These are phyloP conservation scores for Exsudoporus frostii DNA, from an alignment of 768 basidiomycete genomes.

Conservation along the genomic window DNA sequence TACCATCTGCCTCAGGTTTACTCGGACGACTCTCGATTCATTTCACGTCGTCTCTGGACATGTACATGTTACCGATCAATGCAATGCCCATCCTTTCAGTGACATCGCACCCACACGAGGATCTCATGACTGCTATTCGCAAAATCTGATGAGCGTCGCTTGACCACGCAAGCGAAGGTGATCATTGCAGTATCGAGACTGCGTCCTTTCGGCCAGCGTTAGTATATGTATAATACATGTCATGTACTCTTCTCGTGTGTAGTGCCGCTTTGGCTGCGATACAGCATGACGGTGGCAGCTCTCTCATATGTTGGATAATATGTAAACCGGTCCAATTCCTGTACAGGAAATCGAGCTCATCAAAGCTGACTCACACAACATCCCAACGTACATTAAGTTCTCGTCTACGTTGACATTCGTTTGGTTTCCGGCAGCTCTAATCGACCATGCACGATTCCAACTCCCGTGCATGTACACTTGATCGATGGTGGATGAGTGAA, in stretches of 20 bases:
- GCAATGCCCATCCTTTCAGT: background rate
- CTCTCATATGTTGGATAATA: too few relatives aligned
- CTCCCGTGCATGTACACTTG: too few relatives aligned
- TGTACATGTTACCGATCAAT: background rate
- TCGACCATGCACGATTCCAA: too few relatives aligned
- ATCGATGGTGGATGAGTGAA: too few relatives aligned
- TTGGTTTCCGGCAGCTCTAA: background rate
- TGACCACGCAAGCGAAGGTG: too few relatives aligned
- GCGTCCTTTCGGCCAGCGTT: background rate
- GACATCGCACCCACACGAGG: background rate
- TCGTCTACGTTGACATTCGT: background rate
- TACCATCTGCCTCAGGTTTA: too few relatives aligned
- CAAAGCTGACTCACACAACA: background rate
- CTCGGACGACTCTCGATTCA: too few relatives aligned
- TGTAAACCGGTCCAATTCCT: background rate
- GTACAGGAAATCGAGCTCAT: background rate
- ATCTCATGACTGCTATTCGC: too few relatives aligned
- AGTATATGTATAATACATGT: fast-evolving
- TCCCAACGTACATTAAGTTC: background rate
- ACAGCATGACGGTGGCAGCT: background rate
- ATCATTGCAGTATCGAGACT: too few relatives aligned
- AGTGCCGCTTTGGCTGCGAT: background rate
- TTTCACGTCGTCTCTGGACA: too few relatives aligned
- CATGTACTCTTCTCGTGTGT: background rate
- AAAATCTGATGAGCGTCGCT: too few relatives aligned